Base-by-base conservation (phyloP, 148 eudicot genomes). In the Vaccinium macrocarpon region DNA sequence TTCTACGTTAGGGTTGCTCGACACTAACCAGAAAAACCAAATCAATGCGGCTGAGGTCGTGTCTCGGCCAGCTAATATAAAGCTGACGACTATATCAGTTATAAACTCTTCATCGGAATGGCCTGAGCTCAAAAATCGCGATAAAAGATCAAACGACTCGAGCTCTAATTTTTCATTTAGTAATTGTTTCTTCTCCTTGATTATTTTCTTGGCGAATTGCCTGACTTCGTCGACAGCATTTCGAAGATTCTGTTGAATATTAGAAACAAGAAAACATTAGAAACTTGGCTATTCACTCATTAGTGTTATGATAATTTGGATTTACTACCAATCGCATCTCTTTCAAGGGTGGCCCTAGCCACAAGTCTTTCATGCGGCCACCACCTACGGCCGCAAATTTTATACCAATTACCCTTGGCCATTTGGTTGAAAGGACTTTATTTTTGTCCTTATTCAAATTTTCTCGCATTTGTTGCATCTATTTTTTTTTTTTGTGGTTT, bases 51-150 rank as follows among this genome's bases (percentile, higher is more conserved):
- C 82, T 61, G 86, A 87, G 3, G 89, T 84, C 0, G 89, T 87
- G 82, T 87, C 86, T 3, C 86, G 81, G 8, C 89, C 89, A 0
- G 86, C 89, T 14, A 87, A 49, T 27, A 87, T 84, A 48, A 87
- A 87, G 81, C 89, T 81, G 76, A 87, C 78, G 14, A 78, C 84
- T 25, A 84, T 84, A 23, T 87, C 86, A 2, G 61, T 55, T 16
- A 87, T 42, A 51, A 84, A 84, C 18, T 32, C 48, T 42, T 84
- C 86, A 16, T 84, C 82, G 2, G 82, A 84, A 79, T 84, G 86
- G 21, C 86, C 89, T 0, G 86, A 84, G 52, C 68, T 76, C 64
- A 87, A 57, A 27, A 87, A 87, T 25, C 86, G 66, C 2, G 86
- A 87, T 0, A 87, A 70, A 2, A 87, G 82, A 77, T 87, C 89